phyloP scores from a whole-genome alignment of 768 basidiomycete genomes.

The Rhodotorula graminis region DNA sequence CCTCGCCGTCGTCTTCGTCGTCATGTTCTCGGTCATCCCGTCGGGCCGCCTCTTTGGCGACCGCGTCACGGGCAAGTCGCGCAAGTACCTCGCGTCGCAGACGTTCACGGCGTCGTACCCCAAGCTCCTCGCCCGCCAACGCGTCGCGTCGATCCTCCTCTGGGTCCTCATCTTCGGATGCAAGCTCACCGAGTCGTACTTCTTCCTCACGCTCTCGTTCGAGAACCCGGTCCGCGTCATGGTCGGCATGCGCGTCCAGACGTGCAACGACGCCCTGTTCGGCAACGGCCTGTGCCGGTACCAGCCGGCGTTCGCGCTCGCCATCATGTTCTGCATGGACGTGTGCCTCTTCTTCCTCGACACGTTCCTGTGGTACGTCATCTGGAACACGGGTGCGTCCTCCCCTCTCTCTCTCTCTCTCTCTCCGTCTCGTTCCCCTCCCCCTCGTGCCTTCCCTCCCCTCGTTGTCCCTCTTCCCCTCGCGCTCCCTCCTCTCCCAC shows the following conservation, averaged over 20 bases:
- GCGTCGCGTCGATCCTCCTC: slow-evolving; percentile 71
- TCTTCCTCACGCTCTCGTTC: slow-evolving; percentile 94
- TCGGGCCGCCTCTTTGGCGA: slow-evolving; percentile 99
- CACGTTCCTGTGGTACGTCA: slow-evolving; percentile 99
- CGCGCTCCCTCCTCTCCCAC: too few relatives aligned
- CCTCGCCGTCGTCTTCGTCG: slow-evolving; percentile 77
- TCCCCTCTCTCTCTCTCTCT: slow-evolving; percentile 46
- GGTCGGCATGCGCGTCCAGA: slow-evolving; percentile 93
- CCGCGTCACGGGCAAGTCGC: slow-evolving; percentile 84
- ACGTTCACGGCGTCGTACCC: slow-evolving; percentile 98
- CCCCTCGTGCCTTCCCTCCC: too few relatives aligned
- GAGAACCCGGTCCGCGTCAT: slow-evolving; percentile 87
- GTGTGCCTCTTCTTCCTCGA: slow-evolving; percentile 95
- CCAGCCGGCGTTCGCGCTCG: slow-evolving; percentile 88
- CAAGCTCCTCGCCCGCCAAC: slow-evolving; percentile 57
- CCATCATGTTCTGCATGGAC: slow-evolving; percentile 99
- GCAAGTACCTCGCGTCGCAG: slow-evolving; percentile 96
- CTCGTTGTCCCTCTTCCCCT: slow-evolving; percentile 11
- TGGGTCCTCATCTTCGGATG: slow-evolving; percentile 94
- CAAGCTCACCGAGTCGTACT: slow-evolving; percentile 96
- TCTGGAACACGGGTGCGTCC: slow-evolving; percentile 81
- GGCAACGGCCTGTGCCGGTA: slow-evolving; percentile 78
- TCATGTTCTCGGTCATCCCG: slow-evolving; percentile 85
- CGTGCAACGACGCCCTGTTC: slow-evolving; percentile 79
- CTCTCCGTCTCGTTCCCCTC: too few relatives aligned